phyloP scores from a whole-genome alignment of 306 rosid genomes.

The Amphicarpaea edgeworthii region DNA sequence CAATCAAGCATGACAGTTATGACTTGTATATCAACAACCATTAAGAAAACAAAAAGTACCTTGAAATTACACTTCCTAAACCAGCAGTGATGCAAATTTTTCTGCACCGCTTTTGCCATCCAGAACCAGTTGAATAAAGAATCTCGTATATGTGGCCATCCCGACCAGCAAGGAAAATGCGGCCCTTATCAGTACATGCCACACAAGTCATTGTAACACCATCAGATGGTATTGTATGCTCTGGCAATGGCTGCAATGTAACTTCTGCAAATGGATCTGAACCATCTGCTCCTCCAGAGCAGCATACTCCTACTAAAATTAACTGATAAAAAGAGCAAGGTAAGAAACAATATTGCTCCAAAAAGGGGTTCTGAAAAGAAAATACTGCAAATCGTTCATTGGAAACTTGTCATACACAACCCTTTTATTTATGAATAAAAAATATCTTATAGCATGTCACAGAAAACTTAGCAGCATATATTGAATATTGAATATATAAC shows the following conservation, averaged over 20 bases:
- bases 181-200: conserved; percentile 87
- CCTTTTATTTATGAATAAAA: conserved; percentile 8
- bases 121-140: conserved; percentile 85
- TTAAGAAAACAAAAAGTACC: conserved; percentile 57
- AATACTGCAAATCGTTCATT: conserved; percentile 20
- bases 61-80: conserved; percentile 89
- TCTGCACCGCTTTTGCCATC: conserved; percentile 94
- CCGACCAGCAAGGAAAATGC: conserved; percentile 94
- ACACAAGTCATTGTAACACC: conserved; percentile 97
- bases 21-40: conserved; percentile 26
- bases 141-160: conserved; percentile 97
- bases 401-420: conserved; percentile 24
- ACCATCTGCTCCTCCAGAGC: conserved; percentile 87
- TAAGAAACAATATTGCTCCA: conserved; percentile 47
- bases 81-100: conserved; percentile 94
- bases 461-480: conserved; percentile 22
- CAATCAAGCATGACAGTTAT: conserved; percentile 27
- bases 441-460: conserved; percentile 20
- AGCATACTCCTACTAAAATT: conserved; percentile 90
- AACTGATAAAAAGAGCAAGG: conserved; percentile 65
- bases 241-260: conserved; percentile 91
- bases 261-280: conserved; percentile 92
- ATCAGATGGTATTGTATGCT: conserved; percentile 85
- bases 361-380: conserved; percentile 39
- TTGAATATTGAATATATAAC: background rate